These are phyloP conservation scores for Coleophoma cylindrospora DNA, from an alignment of 2,329 filamentous ascomycete genomes.

Conservation along the genomic window DNA sequence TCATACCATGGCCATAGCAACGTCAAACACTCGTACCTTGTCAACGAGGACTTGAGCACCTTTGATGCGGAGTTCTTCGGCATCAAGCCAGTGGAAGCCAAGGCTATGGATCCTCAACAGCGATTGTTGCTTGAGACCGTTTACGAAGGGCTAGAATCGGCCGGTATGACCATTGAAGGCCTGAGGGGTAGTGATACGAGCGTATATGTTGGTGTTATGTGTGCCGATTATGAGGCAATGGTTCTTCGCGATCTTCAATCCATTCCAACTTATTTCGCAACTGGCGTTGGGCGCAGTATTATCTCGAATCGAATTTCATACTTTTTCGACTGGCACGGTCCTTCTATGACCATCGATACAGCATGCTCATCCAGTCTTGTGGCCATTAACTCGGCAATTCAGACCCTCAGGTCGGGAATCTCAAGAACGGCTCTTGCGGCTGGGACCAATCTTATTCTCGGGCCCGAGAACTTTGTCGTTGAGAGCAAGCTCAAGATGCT, in stretches of 20 bases:
- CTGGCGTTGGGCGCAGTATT: conserved; percentile 25
- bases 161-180: conserved; percentile 11
- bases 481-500: conserved; percentile 36
- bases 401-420: conserved; percentile 35
- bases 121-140: conserved; percentile 13
- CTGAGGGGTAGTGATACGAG: conserved; percentile 11
- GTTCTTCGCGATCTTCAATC: conserved; percentile 29
- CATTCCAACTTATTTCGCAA: conserved; percentile 24
- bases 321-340: background rate
- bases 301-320: conserved; percentile 13
- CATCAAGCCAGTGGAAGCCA: conserved; percentile 14
- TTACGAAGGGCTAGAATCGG: conserved; percentile 16
- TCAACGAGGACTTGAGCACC: background rate
- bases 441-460: conserved; percentile 9
- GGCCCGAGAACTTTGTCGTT: conserved; percentile 25
- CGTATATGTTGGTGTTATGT: conserved; percentile 25
- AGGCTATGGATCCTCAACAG: conserved; percentile 20
- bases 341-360: conserved; percentile 46
- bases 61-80: conserved; percentile 13
- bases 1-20: background rate
- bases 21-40: background rate
- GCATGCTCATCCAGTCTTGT: conserved; percentile 51
- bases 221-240: conserved; percentile 8
- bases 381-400: conserved; percentile 45
- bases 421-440: conserved; percentile 2